Conservation (phyloP, 2,329 filamentous ascomycete genomes). For the Trichoderma sp. region DNA sequence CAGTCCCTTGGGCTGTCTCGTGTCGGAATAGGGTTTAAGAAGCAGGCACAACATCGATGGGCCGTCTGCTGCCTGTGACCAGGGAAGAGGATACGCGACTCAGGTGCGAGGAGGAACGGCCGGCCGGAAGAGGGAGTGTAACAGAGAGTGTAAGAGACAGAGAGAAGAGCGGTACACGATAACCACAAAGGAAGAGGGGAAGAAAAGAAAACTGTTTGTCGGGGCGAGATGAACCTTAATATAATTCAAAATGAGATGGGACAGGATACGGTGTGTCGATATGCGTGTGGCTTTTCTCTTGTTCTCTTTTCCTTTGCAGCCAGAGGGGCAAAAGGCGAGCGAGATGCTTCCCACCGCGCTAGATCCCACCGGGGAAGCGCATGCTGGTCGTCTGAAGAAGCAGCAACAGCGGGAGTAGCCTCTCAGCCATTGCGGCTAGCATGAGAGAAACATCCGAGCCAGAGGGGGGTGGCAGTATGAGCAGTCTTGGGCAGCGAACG, state of each 20-base stretch:
- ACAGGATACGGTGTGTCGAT: constrained; percentile 11
- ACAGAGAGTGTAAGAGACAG: neutral
- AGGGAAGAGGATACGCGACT: constrained; percentile 9
- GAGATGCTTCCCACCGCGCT: constrained; percentile 14
- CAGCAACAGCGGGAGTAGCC: constrained; percentile 19
- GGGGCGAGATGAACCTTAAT: constrained; percentile 26
- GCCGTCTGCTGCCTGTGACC: constrained; percentile 6
- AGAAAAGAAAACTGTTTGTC: neutral
- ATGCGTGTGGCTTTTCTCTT: constrained; percentile 7
- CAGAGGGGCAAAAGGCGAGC: constrained; percentile 19
- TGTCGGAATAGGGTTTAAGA: constrained; percentile 1
- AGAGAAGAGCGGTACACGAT: neutral
- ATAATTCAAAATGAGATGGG: constrained; percentile 24
- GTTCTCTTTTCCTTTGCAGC: neutral
- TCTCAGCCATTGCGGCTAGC: constrained; percentile 17
- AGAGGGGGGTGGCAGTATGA: constrained; percentile 19
- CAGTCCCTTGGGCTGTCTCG: constrained; percentile 15
- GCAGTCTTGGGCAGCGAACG: constrained; percentile 21
- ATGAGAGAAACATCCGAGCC: constrained; percentile 15
- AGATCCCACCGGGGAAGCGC: constrained; percentile 26
- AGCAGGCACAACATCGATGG: constrained; percentile 15
- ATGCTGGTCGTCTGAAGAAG: neutral
- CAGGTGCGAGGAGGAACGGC: constrained; percentile 5
- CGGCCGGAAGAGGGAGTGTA: neutral
- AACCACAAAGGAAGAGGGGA: neutral